Evolutionary conservation across 2,329 filamentous ascomycete genomes (phyloP).

Genomic region (Shiraia bambusicola): DNA sequence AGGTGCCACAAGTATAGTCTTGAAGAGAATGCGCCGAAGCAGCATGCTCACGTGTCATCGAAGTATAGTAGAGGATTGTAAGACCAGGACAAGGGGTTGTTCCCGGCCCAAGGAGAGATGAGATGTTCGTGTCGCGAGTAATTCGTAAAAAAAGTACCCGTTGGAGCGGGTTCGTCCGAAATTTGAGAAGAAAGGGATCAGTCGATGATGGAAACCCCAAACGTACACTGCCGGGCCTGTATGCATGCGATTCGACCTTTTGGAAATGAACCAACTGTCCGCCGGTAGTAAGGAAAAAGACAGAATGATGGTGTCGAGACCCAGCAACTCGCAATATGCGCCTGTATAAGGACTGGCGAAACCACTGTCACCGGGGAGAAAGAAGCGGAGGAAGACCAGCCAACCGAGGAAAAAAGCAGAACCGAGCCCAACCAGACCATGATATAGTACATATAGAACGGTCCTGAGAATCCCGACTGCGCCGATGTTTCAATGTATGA

Average conservation of each 20-base stretch:
- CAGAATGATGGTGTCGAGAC: slow-evolving; percentile 4
- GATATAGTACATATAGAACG: slow-evolving; percentile 42
- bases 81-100: neutral
- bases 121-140: slow-evolving; percentile 5
- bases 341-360: slow-evolving; percentile 7
- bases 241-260: slow-evolving; percentile 26
- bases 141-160: slow-evolving; percentile 7
- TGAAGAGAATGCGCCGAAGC: slow-evolving; percentile 4
- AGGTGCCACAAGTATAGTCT: slow-evolving; percentile 17
- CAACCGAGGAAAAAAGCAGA: slow-evolving; percentile 27
- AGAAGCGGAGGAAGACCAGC: slow-evolving; percentile 30
- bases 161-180: slow-evolving; percentile 14
- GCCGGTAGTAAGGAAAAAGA: slow-evolving; percentile 5
- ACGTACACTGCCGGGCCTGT: slow-evolving; percentile 17
- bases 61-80: neutral
- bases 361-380: slow-evolving; percentile 9
- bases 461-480: slow-evolving; percentile 36
- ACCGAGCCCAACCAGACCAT: slow-evolving; percentile 27
- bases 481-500: slow-evolving; percentile 39
- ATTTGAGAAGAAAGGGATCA: slow-evolving; percentile 9
- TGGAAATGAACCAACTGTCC: slow-evolving; percentile 12
- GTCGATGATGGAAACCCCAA: slow-evolving; percentile 10
- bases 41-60: slow-evolving; percentile 4
- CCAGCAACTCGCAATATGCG: slow-evolving; percentile 11
- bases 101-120: slow-evolving; percentile 1